Percentiles rank a stretch among this genome's conserved stretches.
Conservation (phyloP, 176 grass and related monocot species). For the Bothriochloa decipiens region DNA sequence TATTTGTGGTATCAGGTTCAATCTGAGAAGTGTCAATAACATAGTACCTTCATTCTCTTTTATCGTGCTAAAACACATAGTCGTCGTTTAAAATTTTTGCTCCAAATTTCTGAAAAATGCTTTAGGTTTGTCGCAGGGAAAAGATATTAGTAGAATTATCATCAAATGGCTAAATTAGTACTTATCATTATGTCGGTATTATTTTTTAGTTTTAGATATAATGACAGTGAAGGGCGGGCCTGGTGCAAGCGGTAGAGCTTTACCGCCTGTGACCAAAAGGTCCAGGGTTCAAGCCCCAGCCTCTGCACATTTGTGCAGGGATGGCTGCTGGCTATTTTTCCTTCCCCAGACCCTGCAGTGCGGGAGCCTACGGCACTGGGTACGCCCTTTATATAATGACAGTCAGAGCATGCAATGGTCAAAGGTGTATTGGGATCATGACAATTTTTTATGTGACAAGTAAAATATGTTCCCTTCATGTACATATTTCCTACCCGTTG, state of each 20-base stretch:
- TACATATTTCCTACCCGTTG: slow-evolving; percentile 3
- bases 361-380: no score
- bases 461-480: background rate
- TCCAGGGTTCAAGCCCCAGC: no score
- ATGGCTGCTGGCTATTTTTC: no score
- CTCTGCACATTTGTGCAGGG: no score
- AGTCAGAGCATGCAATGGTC: background rate
- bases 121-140: background rate
- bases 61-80: background rate
- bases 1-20: background rate
- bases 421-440: background rate
- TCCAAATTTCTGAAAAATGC: background rate
- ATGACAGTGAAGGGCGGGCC: no score
- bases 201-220: background rate
- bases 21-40: background rate
- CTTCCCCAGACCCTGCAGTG: no score
- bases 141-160: background rate
- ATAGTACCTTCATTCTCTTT: slow-evolving; percentile 8
- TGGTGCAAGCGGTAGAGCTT: no score
- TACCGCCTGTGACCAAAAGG: no score
- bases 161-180: background rate
- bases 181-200: background rate
- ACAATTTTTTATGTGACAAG: background rate
- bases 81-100: background rate
- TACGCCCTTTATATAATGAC: background rate